These are phyloP conservation scores for Backusella tarrabulga DNA, from an alignment of 192 early-diverging fungal species.

Conservation along the genomic window DNA sequence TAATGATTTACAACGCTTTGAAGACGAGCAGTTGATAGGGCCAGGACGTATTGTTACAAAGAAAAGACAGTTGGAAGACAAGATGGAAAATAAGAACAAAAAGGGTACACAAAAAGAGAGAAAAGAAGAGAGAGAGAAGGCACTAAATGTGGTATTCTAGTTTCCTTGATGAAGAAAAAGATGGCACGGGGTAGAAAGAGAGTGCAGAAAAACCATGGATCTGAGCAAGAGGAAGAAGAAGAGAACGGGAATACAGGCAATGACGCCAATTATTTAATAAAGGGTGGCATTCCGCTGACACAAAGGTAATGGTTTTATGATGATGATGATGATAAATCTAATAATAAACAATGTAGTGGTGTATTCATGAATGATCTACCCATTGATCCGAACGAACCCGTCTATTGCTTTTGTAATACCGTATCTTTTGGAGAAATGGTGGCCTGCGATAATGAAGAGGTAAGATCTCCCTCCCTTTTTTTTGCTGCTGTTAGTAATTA, in stretches of 20 bases:
- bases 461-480: constrained; percentile 31
- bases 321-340: not conserved
- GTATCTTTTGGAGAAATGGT: constrained; percentile 92
- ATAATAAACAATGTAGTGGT: constrained; percentile 11
- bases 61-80: constrained; percentile 3
- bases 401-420: constrained; percentile 83
- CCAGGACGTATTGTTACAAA: constrained; percentile 37
- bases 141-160: not conserved
- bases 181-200: constrained; percentile 11
- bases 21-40: constrained; percentile 84
- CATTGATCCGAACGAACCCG: constrained; percentile 87
- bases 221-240: not conserved
- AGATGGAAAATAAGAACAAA: constrained; percentile 29
- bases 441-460: constrained; percentile 72
- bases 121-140: constrained; percentile 15
- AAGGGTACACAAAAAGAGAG: constrained; percentile 3
- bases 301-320: constrained; percentile 13
- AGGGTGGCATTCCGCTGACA: constrained; percentile 22
- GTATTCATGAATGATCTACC: constrained; percentile 31
- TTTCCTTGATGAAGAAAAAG: not conserved
- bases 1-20: constrained; percentile 87
- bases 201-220: not conserved
- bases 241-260: not conserved
- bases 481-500: not conserved
- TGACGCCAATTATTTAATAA: constrained; percentile 16